Conservation (phyloP, 2,329 filamentous ascomycete species). For the Gyromitra esculenta region DNA sequence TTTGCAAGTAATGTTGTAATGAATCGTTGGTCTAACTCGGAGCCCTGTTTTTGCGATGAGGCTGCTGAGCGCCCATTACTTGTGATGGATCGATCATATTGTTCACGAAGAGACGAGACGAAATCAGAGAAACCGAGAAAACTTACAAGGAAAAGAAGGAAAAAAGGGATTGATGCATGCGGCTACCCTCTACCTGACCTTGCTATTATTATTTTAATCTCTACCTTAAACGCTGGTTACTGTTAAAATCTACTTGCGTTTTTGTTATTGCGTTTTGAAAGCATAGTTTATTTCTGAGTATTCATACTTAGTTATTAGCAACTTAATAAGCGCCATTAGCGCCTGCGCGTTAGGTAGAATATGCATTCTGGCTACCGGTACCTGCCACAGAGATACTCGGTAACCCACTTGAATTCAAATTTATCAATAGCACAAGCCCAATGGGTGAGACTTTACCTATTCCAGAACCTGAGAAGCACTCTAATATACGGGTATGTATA, state of each 20-base stretch:
- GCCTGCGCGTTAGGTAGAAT: not conserved
- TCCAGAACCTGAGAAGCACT: conserved; percentile 3
- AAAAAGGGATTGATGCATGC: not conserved
- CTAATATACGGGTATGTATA: conserved; percentile 38
- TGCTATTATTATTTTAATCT: not conserved
- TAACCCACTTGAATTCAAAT: not conserved
- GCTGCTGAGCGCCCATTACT: not conserved
- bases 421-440: not conserved
- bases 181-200: not conserved
- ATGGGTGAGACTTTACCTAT: not conserved
- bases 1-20: not conserved
- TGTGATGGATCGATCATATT: not conserved
- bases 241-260: too few relatives aligned
- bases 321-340: conserved; percentile 12
- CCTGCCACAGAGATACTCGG: not conserved
- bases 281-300: not conserved
- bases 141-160: not conserved
- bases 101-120: not conserved
- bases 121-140: not conserved
- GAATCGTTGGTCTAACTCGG: not conserved
- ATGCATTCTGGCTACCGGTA: not conserved
- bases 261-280: not conserved
- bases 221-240: not conserved
- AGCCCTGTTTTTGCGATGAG: not conserved
- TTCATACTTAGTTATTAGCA: not conserved